Evolutionary conservation across 345 rosid genomes (phyloP).

Genomic region (Conringia planisiliqua): DNA sequence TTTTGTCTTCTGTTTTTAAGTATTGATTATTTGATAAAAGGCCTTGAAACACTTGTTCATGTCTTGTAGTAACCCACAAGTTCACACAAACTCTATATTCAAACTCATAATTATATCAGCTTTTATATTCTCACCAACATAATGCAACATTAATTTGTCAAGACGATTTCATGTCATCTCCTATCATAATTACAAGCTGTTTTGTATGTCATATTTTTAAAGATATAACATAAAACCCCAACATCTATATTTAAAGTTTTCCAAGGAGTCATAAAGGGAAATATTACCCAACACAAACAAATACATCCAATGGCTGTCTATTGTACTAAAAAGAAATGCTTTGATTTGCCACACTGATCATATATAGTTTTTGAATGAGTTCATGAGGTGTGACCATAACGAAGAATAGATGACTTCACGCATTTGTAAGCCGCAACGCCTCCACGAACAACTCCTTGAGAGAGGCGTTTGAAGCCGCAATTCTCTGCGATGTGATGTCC

Average conservation of each 20-base stretch:
- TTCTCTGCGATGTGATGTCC: constrained; percentile 72
- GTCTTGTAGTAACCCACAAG: too few species aligned
- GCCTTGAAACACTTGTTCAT: background rate
- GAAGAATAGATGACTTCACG: constrained; percentile 4
- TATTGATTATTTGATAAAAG: background rate
- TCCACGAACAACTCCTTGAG: constrained; percentile 72
- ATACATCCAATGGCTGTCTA: background rate
- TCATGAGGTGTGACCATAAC: constrained; percentile 3
- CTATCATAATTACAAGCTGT: background rate
- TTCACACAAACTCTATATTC: background rate
- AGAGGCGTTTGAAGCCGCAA: constrained; percentile 80
- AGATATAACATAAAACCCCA: background rate
- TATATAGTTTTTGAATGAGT: background rate
- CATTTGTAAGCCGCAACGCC: constrained; percentile 42
- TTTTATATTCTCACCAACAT: background rate
- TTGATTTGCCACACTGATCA: background rate
- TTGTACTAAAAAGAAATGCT: background rate
- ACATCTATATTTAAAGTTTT: background rate
- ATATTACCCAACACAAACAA: background rate
- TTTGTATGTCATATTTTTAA: background rate
- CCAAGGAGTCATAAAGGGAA: background rate
- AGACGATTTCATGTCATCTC: too few species aligned
- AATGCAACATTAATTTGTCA: background rate
- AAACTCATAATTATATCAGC: background rate
- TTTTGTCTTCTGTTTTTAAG: background rate